These are phyloP conservation scores for Trebouxiophyceae sp. DNA, from an alignment of 163 green algal species.

Conservation along the genomic window DNA sequence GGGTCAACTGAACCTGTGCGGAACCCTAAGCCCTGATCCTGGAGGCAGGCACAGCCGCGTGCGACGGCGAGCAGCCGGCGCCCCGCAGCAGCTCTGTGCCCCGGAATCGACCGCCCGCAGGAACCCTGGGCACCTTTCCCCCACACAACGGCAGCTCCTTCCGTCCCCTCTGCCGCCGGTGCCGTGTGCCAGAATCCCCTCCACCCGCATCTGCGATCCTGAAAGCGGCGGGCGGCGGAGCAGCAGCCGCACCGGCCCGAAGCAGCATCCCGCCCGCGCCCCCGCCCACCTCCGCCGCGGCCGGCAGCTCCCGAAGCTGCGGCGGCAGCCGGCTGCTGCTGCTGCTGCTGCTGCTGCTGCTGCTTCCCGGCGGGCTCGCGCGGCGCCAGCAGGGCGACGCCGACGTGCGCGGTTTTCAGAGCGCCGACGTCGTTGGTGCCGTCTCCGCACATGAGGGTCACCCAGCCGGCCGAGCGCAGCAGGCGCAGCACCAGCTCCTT, in stretches of 20 bases:
- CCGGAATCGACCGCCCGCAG: too few relatives aligned
- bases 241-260: neutral
- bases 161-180: too few relatives aligned
- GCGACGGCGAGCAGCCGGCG: too few relatives aligned
- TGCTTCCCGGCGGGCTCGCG: neutral
- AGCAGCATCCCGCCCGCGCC: neutral
- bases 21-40: too few relatives aligned
- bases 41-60: too few relatives aligned
- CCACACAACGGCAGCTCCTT: too few relatives aligned
- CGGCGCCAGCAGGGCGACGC: constrained; percentile 79
- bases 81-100: too few relatives aligned
- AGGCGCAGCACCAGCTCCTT: constrained; percentile 92
- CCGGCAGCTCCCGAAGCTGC: neutral
- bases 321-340: constrained; percentile 30
- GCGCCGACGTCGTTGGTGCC: constrained; percentile 98
- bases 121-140: too few relatives aligned
- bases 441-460: constrained; percentile 96
- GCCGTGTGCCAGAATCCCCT: too few relatives aligned
- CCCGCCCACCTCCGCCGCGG: neutral
- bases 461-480: constrained; percentile 57
- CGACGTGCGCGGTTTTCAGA: constrained; percentile 85
- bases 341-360: neutral
- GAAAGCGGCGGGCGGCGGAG: neutral
- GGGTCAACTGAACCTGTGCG: too few relatives aligned
- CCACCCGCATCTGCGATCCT: too few relatives aligned